phyloP scores from a whole-genome alignment of 495 filamentous ascomycete species.

The Xylaria palmicola region DNA sequence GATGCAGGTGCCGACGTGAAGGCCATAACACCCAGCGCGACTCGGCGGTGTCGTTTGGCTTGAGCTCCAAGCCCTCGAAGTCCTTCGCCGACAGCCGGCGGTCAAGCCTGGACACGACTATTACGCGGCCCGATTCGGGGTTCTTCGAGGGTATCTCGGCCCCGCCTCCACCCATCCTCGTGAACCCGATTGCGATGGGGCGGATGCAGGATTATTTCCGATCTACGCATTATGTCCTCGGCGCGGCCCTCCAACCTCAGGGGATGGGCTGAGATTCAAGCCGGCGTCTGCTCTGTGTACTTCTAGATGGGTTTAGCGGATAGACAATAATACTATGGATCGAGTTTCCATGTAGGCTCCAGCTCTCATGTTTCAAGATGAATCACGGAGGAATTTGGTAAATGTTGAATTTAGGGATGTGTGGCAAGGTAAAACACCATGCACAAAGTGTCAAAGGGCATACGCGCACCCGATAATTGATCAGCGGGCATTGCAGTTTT shows the following conservation, averaged over 20 bases:
- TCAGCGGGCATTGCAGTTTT: too few species aligned
- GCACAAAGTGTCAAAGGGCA: too few species aligned
- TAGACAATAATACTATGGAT: background rate
- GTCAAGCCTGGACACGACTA: conserved; percentile 22
- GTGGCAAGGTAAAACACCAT: too few species aligned
- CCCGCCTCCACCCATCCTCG: background rate
- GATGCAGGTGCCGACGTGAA: conserved; percentile 1
- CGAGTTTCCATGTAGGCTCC: too few species aligned
- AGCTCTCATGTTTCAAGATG: too few species aligned
- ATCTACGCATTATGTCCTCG: conserved; percentile 25
- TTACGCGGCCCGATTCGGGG: conserved; percentile 23
- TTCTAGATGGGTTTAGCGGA: conserved; percentile 2
- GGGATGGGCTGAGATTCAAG: conserved; percentile 2
- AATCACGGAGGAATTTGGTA: too few species aligned
- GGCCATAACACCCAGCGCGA: conserved; percentile 16
- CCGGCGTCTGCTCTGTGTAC: background rate
- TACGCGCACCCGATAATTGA: too few species aligned
- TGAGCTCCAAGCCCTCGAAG: conserved; percentile 9
- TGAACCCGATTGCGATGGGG: conserved; percentile 28
- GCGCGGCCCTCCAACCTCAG: conserved; percentile 21
- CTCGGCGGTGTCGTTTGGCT: conserved; percentile 18
- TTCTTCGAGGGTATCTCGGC: conserved; percentile 5
- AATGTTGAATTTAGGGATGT: too few species aligned
- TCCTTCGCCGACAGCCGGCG: conserved; percentile 22
- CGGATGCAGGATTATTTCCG: conserved; percentile 34